Percentiles rank a stretch among this genome's conserved stretches.
Conservation (phyloP, 176 grass and related monocot genomes). For the Oryza glumipatula region DNA sequence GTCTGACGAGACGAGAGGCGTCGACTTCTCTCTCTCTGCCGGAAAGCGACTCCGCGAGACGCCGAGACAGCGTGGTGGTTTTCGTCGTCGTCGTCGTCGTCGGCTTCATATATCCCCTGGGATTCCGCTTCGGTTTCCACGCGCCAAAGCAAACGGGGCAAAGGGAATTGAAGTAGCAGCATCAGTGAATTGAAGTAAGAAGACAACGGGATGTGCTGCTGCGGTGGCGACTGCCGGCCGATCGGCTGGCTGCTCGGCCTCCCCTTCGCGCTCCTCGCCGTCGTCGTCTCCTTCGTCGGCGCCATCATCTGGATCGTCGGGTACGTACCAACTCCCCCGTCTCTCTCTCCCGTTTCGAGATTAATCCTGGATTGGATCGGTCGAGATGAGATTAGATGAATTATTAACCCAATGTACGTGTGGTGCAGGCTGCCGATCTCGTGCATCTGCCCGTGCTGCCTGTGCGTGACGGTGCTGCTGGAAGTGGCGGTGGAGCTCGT, state of each 20-base stretch:
- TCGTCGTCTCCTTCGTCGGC: constrained; percentile 73
- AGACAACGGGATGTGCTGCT: constrained; percentile 36
- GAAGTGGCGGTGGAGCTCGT: constrained; percentile 73
- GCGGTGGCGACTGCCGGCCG: constrained; percentile 55
- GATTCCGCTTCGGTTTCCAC: not conserved
- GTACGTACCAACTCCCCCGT: constrained; percentile 10
- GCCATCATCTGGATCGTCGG: constrained; percentile 68
- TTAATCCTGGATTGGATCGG: too few relatives aligned
- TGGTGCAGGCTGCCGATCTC: constrained; percentile 59
- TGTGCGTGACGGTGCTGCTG: constrained; percentile 74
- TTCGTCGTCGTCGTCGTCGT: not conserved
- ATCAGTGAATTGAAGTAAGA: not conserved
- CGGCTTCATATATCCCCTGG: not conserved
- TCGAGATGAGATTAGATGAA: too few relatives aligned
- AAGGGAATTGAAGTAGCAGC: not conserved
- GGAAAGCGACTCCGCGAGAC: constrained; percentile 29
- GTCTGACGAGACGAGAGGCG: too few relatives aligned
- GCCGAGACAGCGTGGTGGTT: not conserved
- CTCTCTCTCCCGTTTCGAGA: too few relatives aligned
- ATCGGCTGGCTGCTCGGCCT: constrained; percentile 64
- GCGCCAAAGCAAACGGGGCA: not conserved
- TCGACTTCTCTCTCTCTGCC: not conserved
- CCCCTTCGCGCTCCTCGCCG: constrained; percentile 65
- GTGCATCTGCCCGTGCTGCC: constrained; percentile 79
- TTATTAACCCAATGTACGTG: not conserved